phyloP scores from a whole-genome alignment of 495 filamentous ascomycete species.

The Durotheca rogersii region DNA sequence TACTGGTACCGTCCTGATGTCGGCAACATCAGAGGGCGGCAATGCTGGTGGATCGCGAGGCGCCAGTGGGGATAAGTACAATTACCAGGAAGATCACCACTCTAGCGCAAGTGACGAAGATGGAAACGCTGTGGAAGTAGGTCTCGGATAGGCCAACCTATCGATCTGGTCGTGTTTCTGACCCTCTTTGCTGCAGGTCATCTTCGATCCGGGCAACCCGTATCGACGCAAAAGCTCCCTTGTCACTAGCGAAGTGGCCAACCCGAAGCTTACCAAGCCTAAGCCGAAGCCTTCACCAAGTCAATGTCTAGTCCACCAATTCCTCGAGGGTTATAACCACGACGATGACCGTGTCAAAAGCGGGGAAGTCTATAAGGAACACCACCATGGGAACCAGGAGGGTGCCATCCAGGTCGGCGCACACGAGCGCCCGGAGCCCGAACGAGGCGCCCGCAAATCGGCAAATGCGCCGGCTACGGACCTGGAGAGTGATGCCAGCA shows the following conservation, averaged over 20 bases:
- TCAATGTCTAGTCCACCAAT: slow-evolving; percentile 79
- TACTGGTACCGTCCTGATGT: background rate
- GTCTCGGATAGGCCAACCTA: background rate
- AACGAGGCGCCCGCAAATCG: slow-evolving; percentile 23
- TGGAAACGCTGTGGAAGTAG: slow-evolving; percentile 44
- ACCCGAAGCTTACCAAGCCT: slow-evolving; percentile 44
- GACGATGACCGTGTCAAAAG: slow-evolving; percentile 5
- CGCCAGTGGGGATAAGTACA: slow-evolving; percentile 30
- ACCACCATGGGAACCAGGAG: slow-evolving; percentile 21
- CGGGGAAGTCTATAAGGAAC: slow-evolving; percentile 8
- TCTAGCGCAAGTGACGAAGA: slow-evolving; percentile 48
- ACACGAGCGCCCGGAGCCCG: slow-evolving; percentile 37
- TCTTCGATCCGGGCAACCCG: slow-evolving; percentile 68
- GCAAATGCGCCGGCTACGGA: slow-evolving; percentile 22
- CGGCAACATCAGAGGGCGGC: slow-evolving; percentile 37
- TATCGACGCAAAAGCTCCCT: slow-evolving; percentile 86
- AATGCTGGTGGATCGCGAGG: slow-evolving; percentile 27
- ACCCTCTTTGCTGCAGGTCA: slow-evolving; percentile 55
- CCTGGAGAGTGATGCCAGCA: slow-evolving; percentile 29
- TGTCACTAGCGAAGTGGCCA: slow-evolving; percentile 57
- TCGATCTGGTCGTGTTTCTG: background rate
- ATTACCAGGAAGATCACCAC: slow-evolving; percentile 28
- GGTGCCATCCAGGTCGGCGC: slow-evolving; percentile 32
- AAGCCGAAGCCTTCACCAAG: slow-evolving; percentile 49
- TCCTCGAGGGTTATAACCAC: slow-evolving; percentile 61